Evolutionary conservation across 352 stramenopile genomes (phyloP).

Genomic region (Phytophthora idaei): DNA sequence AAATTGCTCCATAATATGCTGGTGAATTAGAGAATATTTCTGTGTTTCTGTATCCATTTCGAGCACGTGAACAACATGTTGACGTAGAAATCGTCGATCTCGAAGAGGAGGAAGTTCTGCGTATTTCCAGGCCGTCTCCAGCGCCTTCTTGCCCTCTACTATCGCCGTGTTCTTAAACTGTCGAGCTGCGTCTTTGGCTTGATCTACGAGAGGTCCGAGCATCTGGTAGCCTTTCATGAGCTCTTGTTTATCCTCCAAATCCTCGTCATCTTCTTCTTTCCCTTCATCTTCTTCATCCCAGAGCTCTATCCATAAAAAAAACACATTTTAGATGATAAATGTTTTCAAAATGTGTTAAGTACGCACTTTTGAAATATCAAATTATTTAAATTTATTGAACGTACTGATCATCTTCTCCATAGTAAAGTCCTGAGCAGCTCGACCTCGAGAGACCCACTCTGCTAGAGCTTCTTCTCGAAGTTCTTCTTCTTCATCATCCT

Average conservation of each 20-base stretch:
- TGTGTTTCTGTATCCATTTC: conserved; percentile 64
- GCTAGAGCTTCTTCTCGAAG: conserved; percentile 73
- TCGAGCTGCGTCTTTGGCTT: conserved; percentile 49
- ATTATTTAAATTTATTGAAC: conserved; percentile 4
- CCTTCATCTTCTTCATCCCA: conserved; percentile 70
- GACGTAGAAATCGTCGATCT: conserved; percentile 55
- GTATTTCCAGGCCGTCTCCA: conserved; percentile 53
- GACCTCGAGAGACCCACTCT: conserved; percentile 74
- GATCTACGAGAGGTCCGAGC: conserved; percentile 45
- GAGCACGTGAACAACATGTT: conserved; percentile 65
- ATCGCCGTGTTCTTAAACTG: conserved; percentile 46
- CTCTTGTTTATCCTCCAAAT: conserved; percentile 66
- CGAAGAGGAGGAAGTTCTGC: conserved; percentile 65
- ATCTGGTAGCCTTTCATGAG: conserved; percentile 62
- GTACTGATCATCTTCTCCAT: conserved; percentile 81
- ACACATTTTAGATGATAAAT: not conserved
- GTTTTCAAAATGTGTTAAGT: no score
- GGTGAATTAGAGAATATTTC: conserved; percentile 58
- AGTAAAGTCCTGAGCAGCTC: conserved; percentile 65
- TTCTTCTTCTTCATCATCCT: conserved; percentile 45
- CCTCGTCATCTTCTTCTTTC: conserved; percentile 47
- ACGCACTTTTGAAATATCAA: no score
- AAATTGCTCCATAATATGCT: conserved; percentile 48
- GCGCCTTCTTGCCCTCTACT: conserved; percentile 47
- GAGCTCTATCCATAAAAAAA: conserved; percentile 41